Evolutionary conservation across 148 eudicot genomes (phyloP).

Genomic region (Diospyros kaki): DNA sequence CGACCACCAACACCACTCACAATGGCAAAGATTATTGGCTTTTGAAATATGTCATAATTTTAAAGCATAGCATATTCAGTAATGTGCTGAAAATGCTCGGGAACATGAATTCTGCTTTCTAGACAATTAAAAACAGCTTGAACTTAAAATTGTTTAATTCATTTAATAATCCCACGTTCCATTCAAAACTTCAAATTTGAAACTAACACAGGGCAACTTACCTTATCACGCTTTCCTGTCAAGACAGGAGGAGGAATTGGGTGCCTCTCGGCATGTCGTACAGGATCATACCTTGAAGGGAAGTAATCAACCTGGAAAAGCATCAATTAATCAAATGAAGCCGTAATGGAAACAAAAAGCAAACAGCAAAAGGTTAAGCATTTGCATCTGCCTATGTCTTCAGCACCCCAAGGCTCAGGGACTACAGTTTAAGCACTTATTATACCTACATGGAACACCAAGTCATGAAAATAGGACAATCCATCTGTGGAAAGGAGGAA

Average conservation of each 20-base stretch:
- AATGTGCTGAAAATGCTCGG: neutral
- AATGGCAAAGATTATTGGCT: neutral
- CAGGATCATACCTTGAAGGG: conserved; percentile 94
- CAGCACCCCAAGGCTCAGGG: neutral
- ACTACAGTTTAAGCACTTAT: neutral
- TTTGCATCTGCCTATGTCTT: neutral
- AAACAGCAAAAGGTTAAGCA: neutral
- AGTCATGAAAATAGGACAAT: neutral
- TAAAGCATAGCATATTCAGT: neutral
- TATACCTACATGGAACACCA: neutral
- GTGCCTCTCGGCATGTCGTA: conserved; percentile 80
- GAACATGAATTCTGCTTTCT: neutral
- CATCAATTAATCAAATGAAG: conserved; percentile 16
- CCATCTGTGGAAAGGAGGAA: neutral
- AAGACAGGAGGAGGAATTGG: conserved; percentile 62
- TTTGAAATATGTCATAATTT: neutral
- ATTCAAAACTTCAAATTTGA: conserved; percentile 3
- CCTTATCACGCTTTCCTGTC: conserved; percentile 78
- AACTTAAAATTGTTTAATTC: neutral
- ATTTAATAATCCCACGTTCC: neutral
- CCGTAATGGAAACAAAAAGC: neutral
- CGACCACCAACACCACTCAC: neutral
- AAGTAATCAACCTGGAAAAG: conserved; percentile 71
- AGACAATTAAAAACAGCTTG: neutral
- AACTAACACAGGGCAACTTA: conserved; percentile 23